Evolutionary conservation across 1,284 basidiomycete genomes (phyloP), one percentile per base, ranked within the genome.

Genomic region (Trichosporon sp.): DNA sequence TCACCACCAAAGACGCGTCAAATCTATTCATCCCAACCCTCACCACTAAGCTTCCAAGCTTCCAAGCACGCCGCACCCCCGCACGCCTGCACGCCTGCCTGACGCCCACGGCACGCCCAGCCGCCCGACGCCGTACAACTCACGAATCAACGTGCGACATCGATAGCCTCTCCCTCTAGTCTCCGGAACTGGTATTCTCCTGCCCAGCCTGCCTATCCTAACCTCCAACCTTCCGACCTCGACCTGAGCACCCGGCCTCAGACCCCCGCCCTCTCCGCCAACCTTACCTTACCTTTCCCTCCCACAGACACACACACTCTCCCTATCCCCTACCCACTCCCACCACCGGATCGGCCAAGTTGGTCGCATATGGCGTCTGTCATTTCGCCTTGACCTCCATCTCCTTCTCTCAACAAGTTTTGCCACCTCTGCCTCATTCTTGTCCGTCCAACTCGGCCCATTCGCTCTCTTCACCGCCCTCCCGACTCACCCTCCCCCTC

Each of bases 401-500:
- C 54, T 38, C 54, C 14, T 12, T 43, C 51, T 31, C 14, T 21
- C 65, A 37, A 43, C 31, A 59, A 40, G 63, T 65, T 38, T 32
- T 31, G 12, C 31, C 59, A 35, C 59, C 59, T 35, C n/a, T 63
- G 59, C 59, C 14, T 37, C 16, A 37, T 8, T 63, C 31, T 63
- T 63, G 59, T 63, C 59, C 59, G 59, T 63, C 59, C 59, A 63
- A 63, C 59, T 63, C 59, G 59, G 59, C 59, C 59, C 59, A 63
- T 32, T 35, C 43, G 38, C 66, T 26, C 37, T 19, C 26, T 51
- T 38, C 35, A 31, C 54, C 16, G 19, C 46, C 38, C 48, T 35
- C 70, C 65, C 66, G 66, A 43, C 64, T 32, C 19, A 21, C 54
- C 21, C 37, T 68, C 64, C 69, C 64, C 31, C 54, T 65, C 56